Base-by-base conservation (phyloP, 2,329 filamentous ascomycete species). In the Aspergillus aculeatinus region DNA sequence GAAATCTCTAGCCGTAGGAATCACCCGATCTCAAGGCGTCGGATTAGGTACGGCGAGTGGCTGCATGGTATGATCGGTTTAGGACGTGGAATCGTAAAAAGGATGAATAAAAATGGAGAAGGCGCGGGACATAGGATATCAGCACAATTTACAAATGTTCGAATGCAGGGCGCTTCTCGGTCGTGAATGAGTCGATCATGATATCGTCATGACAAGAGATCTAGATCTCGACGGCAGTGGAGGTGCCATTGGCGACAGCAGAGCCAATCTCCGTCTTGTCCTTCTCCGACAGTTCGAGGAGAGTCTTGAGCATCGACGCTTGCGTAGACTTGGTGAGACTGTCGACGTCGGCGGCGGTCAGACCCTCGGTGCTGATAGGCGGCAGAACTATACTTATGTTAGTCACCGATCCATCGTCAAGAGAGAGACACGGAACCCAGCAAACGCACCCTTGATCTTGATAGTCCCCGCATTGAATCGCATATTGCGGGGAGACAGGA, bases 341-440 rank as follows among this genome's bases (percentile, higher is more conserved):
- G 66, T 95, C 89, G 56, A 96, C 91, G 73, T 96, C 92, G 55
- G 87, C 87, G 25, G 89, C 62, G 19, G 85, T 90, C 65, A 96
- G 82, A 56, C 86, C 86, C 65, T 85, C 83, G 11, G 92, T 97
- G 52, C 86, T 82, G 63, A 97, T 92, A 2, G 92, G 91, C 69
- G 90, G 86, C 56, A 96, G 81, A 23, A 96, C 91, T 91, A 63
- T 62, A 57, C 12, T 10, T n/a, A 39, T 51, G 60, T 66, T 42
- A 58, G 33, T 9, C 23, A 29, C 4, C 14, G 21, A 21, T 44
- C 14, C 7, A 50, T 63, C 55, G 59, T 48, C 11, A 16, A 44
- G 21, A 54, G 33, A 35, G 3, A 33, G 7, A 31, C 12, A 27
- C 3, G 19, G 10, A 4, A 35, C 6, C 54, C 57, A 47, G 61